phyloP scores from a whole-genome alignment of 148 eudicot species.

The Rhododendron vialii region DNA sequence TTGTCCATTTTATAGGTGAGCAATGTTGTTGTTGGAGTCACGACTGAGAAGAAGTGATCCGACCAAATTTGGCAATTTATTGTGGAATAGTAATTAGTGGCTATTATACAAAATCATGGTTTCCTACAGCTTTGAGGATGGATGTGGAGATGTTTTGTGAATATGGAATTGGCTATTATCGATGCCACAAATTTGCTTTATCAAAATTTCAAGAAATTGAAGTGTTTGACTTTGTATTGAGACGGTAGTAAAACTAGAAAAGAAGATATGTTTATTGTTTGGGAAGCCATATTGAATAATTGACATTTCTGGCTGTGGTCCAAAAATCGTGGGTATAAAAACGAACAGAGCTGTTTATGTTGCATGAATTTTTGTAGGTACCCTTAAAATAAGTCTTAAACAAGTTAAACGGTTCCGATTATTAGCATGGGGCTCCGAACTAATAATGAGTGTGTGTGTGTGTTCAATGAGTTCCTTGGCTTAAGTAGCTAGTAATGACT shows the following conservation, averaged over 20 bases:
- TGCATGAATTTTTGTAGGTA: too few relatives aligned
- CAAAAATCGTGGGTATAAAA: not conserved
- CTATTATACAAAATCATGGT: not conserved
- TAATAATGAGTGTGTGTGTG: too few relatives aligned
- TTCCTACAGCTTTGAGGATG: slow-evolving; percentile 10
- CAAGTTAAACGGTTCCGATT: too few relatives aligned
- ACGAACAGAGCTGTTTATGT: too few relatives aligned
- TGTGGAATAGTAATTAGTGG: not conserved
- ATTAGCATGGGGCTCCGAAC: too few relatives aligned
- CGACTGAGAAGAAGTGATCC: slow-evolving; percentile 46
- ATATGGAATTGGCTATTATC: slow-evolving; percentile 4
- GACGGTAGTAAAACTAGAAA: not conserved
- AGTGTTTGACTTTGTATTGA: not conserved
- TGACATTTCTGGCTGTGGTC: not conserved
- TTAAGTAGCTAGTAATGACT: too few relatives aligned
- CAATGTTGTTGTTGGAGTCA: slow-evolving; percentile 87
- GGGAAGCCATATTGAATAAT: not conserved
- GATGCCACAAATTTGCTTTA: not conserved
- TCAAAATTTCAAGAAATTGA: not conserved
- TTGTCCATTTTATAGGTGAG: slow-evolving; percentile 43
- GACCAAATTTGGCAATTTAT: not conserved
- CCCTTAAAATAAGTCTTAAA: too few relatives aligned
- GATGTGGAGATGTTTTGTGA: not conserved
- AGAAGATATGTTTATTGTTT: not conserved
- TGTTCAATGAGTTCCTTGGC: too few relatives aligned